Base-by-base conservation (phyloP, 176 grass and related monocot genomes). In the Miscanthus lutarioriparius region DNA sequence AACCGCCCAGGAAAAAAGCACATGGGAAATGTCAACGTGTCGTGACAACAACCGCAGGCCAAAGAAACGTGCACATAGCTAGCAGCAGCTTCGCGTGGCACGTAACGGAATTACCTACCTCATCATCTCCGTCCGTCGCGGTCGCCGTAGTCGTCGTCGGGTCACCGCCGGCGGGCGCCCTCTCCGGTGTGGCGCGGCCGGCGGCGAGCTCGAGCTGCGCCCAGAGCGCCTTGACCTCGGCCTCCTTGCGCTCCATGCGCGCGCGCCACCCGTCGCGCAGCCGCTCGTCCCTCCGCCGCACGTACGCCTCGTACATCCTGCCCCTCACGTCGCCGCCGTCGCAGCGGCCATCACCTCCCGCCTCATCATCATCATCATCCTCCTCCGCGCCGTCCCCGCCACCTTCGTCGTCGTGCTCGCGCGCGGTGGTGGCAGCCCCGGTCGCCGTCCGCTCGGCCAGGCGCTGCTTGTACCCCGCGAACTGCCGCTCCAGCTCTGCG, bases 211-310 rank as follows among this genome's bases (percentile, higher is more conserved):
- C 88, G 73, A 92, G 79, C 64, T 39, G 77, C 64, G 80, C 88
- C 93, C 93, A 95, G 62, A 95, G 63, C 38, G 90, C 90, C 82
- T 41, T 86, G 85, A 95, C 91, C 85, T 92, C 79, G 39, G 84
- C 88, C 73, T 85, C 90, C 87, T 92, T 92, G 82, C 85, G 80
- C 70, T 95, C 90, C 88, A 88, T 90, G 51, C 87, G 81, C 61
- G 70, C 63, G 38, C 68, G 83, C 87, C 85, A 90, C 44, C 88
- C 87, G 44, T 83, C 72, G 8, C 85, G 86, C 68, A 90, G 79
- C 83, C 86, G 85, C 82, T 86, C 88, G 84, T 95, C 90, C 82
- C 93, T 35, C 80, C 90, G 76, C 83, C 79, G 85, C 90, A 67
- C 49, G 85, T 95, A 95, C 85, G 70, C 76, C 82, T 88, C 85